These are phyloP conservation scores for Pseudomassariella vexata DNA, from an alignment of 2,329 filamentous ascomycete genomes.

Conservation along the genomic window DNA sequence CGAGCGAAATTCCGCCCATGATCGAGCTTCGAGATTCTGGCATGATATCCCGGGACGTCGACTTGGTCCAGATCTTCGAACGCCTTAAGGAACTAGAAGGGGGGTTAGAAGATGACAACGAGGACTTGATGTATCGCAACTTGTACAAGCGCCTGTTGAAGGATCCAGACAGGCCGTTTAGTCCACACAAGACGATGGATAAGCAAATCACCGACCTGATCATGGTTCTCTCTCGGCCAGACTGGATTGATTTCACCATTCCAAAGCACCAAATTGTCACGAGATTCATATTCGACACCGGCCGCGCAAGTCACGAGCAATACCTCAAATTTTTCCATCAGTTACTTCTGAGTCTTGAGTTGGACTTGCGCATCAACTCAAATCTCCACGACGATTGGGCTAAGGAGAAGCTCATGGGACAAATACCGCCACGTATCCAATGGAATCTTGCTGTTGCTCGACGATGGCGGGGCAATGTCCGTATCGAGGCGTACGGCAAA, in stretches of 20 bases:
- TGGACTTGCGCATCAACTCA: slow-evolving; percentile 65
- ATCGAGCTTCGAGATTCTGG: slow-evolving; percentile 55
- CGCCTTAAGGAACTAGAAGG: slow-evolving; percentile 53
- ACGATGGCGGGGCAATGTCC: slow-evolving; percentile 66
- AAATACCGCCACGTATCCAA: slow-evolving; percentile 64
- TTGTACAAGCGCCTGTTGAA: slow-evolving; percentile 64
- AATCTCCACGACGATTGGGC: slow-evolving; percentile 54
- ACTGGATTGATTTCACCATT: slow-evolving; percentile 69
- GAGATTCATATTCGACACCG: slow-evolving; percentile 62
- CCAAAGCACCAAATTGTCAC: slow-evolving; percentile 68
- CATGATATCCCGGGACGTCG: slow-evolving; percentile 54
- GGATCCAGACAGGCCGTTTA: slow-evolving; percentile 58
- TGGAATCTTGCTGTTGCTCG: slow-evolving; percentile 71
- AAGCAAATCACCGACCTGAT: slow-evolving; percentile 70
- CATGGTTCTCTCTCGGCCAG: slow-evolving; percentile 58
- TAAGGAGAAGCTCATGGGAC: slow-evolving; percentile 57
- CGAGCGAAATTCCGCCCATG: slow-evolving; percentile 48
- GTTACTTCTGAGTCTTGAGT: slow-evolving; percentile 66
- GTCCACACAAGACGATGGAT: slow-evolving; percentile 59
- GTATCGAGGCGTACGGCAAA: slow-evolving; percentile 54
- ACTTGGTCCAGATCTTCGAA: slow-evolving; percentile 50
- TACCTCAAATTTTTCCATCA: slow-evolving; percentile 71
- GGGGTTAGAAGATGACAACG: slow-evolving; percentile 39
- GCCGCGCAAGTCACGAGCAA: slow-evolving; percentile 46
- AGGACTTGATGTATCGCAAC: slow-evolving; percentile 54